phyloP scores from a whole-genome alignment of 2,329 filamentous ascomycete genomes.

The Hypoxylon sp. region DNA sequence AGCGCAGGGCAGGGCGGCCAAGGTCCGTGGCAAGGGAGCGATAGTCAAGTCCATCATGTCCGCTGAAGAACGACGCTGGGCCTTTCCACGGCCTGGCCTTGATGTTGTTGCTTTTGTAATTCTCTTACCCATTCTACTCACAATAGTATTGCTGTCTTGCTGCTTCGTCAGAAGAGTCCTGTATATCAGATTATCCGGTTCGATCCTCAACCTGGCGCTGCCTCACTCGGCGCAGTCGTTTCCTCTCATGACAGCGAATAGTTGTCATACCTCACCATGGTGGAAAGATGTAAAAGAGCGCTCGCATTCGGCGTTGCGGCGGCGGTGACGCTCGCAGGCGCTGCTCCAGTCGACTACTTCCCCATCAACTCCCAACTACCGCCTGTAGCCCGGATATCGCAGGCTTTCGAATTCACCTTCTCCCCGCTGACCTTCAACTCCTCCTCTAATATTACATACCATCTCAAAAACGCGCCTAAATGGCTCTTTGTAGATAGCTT shows the following conservation, averaged over 20 bases:
- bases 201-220: constrained; percentile 1
- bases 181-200: neutral
- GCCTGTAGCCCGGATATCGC: constrained; percentile 73
- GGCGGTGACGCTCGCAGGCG: constrained; percentile 42
- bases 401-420: constrained; percentile 75
- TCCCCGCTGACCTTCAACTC: constrained; percentile 77
- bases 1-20: constrained; percentile 24
- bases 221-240: neutral
- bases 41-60: constrained; percentile 1
- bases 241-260: constrained; percentile 21
- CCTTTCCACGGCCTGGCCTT: constrained; percentile 7
- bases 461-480: constrained; percentile 67
- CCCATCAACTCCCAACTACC: constrained; percentile 87
- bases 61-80: constrained; percentile 30
- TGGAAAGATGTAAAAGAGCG: constrained; percentile 32
- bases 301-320: constrained; percentile 23
- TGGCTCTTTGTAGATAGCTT: constrained; percentile 78
- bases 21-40: constrained; percentile 28
- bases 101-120: constrained; percentile 12
- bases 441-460: constrained; percentile 67
- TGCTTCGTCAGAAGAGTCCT: neutral
- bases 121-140: constrained; percentile 14
- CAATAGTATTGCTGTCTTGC: constrained; percentile 4
- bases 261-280: constrained; percentile 33
- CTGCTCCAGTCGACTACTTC: constrained; percentile 62